Conservation (phyloP, 257 asterid genomes). For the Ajuga chamaepitys region DNA sequence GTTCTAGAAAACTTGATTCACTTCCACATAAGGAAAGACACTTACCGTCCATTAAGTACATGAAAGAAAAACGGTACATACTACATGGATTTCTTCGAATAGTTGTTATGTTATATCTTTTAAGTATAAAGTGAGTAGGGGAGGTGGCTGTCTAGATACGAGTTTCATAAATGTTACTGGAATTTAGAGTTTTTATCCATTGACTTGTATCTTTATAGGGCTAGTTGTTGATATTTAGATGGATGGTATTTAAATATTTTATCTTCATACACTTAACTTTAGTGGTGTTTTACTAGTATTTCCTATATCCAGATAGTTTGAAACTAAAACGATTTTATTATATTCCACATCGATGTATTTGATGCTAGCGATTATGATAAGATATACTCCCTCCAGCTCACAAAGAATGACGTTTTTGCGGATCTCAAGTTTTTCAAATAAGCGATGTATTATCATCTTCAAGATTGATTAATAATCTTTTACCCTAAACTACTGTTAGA, state of each 20-base stretch:
- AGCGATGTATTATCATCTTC: too few relatives aligned
- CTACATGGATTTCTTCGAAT: background rate
- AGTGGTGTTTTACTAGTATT: background rate
- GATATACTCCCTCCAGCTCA: too few relatives aligned
- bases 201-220: background rate
- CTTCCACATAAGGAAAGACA: background rate
- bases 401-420: too few relatives aligned
- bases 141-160: background rate
- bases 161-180: background rate
- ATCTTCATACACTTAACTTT: background rate
- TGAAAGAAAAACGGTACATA: background rate
- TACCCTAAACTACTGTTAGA: too few relatives aligned
- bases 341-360: background rate
- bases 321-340: background rate
- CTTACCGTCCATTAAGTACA: background rate
- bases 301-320: background rate
- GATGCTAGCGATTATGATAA: background rate
- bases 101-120: background rate
- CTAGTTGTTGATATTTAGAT: background rate
- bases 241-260: background rate
- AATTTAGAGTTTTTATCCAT: background rate
- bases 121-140: background rate
- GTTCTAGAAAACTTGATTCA: background rate
- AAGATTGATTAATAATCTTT: too few relatives aligned
- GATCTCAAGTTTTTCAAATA: too few relatives aligned